Conservation (phyloP, 495 filamentous ascomycete genomes). For the Cryomyces minteri region DNA sequence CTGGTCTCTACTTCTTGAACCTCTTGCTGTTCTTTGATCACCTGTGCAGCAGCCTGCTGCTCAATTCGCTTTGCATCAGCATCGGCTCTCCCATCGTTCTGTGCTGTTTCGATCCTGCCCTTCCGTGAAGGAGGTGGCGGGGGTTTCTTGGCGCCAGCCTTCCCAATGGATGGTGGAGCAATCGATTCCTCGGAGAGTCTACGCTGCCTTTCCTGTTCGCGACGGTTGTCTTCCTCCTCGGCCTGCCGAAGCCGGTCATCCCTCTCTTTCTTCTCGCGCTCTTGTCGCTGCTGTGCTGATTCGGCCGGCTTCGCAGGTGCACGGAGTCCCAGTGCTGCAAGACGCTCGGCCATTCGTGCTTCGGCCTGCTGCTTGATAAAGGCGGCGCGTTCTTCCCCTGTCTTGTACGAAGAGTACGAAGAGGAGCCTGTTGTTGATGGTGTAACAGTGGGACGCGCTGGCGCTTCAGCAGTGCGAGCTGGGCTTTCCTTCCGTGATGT, state of each 20-base stretch:
- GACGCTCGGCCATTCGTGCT: constrained; percentile 90
- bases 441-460: constrained; percentile 20
- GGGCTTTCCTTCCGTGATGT: constrained; percentile 19
- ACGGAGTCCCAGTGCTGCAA: constrained; percentile 85
- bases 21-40: constrained; percentile 52
- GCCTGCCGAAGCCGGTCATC: constrained; percentile 74
- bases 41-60: constrained; percentile 26
- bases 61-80: constrained; percentile 27
- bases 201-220: constrained; percentile 73
- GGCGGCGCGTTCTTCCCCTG: constrained; percentile 80
- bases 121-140: constrained; percentile 77
- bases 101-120: constrained; percentile 38
- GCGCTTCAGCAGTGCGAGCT: constrained; percentile 20
- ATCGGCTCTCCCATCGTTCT: constrained; percentile 22
- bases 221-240: constrained; percentile 86
- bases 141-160: constrained; percentile 51
- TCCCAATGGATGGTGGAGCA: constrained; percentile 33
- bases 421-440: constrained; percentile 24
- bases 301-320: constrained; percentile 53
- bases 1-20: constrained; percentile 56
- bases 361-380: constrained; percentile 96
- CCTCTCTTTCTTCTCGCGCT: constrained; percentile 73
- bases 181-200: constrained; percentile 70
- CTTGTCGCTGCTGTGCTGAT: constrained; percentile 62
- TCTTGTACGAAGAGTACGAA: constrained; percentile 66